Evolutionary conservation across 169 alveolate genomes (phyloP).

Genomic region (Plasmodium coatneyi): DNA sequence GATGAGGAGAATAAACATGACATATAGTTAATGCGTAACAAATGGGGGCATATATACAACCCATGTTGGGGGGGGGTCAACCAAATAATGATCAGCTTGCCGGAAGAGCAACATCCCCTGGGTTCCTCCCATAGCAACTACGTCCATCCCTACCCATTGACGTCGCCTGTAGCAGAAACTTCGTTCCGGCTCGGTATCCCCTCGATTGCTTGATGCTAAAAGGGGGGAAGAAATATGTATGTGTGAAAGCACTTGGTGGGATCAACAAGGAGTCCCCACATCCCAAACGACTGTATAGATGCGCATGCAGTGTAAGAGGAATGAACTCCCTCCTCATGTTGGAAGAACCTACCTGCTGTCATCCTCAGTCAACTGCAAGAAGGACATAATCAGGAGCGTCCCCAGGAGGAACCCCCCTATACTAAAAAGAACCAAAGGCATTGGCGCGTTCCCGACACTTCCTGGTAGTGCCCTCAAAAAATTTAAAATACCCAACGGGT

Average conservation of each 20-base stretch:
- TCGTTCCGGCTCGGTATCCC: slow-evolving; percentile 91
- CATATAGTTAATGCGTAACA: neutral
- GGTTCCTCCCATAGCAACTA: no score
- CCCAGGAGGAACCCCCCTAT: slow-evolving; percentile 88
- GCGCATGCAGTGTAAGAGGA: neutral
- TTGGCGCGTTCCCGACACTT: slow-evolving; percentile 88
- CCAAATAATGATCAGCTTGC: neutral
- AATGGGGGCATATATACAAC: neutral
- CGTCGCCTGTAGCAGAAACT: slow-evolving; percentile 89
- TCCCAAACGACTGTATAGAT: neutral
- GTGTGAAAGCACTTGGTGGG: neutral
- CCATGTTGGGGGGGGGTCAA: neutral
- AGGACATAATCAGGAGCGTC: slow-evolving; percentile 86
- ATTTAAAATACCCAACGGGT: slow-evolving; percentile 85
- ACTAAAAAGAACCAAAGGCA: slow-evolving; percentile 86
- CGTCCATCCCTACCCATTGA: slow-evolving; percentile 80
- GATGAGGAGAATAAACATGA: neutral
- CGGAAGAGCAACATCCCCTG: neutral
- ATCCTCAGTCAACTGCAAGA: slow-evolving; percentile 89
- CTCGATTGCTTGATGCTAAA: slow-evolving; percentile 90
- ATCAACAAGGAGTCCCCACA: neutral
- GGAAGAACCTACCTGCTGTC: slow-evolving; percentile 84
- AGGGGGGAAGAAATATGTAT: neutral
- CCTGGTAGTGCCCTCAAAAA: slow-evolving; percentile 89
- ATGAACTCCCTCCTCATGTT: neutral